These are phyloP conservation scores for Hypoxylon sp. DNA, from an alignment of 2,329 filamentous ascomycete species.

Conservation along the genomic window DNA sequence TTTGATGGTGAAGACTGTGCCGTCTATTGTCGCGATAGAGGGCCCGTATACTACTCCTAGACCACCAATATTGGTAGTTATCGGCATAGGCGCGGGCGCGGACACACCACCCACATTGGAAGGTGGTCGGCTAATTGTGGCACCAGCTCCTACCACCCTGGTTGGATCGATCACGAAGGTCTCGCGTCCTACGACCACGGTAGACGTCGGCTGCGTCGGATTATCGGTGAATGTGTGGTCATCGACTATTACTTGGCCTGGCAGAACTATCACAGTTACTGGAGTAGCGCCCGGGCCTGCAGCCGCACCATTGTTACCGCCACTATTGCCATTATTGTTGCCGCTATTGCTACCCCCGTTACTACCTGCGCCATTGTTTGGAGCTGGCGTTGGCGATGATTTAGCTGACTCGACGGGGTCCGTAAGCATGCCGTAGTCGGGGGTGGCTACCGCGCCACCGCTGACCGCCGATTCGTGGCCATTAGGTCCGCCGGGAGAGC, in stretches of 20 bases:
- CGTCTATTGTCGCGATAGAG: constrained; percentile 59
- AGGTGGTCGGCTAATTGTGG: constrained; percentile 61
- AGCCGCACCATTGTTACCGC: constrained; percentile 7
- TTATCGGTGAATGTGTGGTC: constrained; percentile 61
- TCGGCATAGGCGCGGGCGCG: constrained; percentile 55
- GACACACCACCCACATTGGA: constrained; percentile 51
- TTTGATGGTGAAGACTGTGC: constrained; percentile 61
- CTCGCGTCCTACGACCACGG: constrained; percentile 59
- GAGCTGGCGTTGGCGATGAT: constrained; percentile 29
- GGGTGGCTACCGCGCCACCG: constrained; percentile 31
- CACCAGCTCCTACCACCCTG: constrained; percentile 61
- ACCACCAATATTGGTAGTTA: constrained; percentile 57
- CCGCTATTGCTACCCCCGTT: constrained; percentile 3
- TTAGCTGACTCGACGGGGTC: constrained; percentile 40
- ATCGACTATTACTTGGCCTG: constrained; percentile 64
- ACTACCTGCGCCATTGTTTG: background rate
- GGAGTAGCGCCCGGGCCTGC: constrained; percentile 40
- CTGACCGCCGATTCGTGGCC: constrained; percentile 37
- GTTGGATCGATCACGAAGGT: constrained; percentile 66
- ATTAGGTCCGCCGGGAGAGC: constrained; percentile 38
- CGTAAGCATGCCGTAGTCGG: constrained; percentile 47
- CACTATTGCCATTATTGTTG: background rate
- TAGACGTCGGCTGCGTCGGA: constrained; percentile 57
- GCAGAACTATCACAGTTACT: constrained; percentile 62
- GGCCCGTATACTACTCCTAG: constrained; percentile 61